Evolutionary conservation across 768 basidiomycete genomes (phyloP).

Genomic region (Boletus rufocinnamomeus): DNA sequence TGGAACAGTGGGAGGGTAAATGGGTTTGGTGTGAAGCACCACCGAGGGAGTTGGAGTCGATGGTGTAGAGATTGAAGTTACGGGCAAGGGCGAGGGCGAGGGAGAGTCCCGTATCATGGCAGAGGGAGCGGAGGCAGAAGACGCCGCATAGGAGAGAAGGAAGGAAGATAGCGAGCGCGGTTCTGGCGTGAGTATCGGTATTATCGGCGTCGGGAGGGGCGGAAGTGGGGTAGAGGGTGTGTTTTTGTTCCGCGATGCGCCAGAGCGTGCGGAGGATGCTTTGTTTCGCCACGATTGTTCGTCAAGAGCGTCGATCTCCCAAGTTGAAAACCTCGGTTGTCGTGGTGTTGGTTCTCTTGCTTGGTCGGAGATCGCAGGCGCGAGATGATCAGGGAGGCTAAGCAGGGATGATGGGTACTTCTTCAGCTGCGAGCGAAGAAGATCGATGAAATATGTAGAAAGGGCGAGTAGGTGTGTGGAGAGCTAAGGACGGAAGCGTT

Average conservation of each 20-base stretch:
- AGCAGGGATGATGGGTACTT: conserved; percentile 30
- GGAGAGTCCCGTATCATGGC: not conserved
- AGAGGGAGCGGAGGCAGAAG: not conserved
- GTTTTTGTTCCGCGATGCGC: not conserved
- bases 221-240: not conserved
- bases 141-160: conserved; percentile 39
- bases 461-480: conserved; percentile 25
- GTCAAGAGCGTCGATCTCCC: conserved; percentile 7
- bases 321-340: not conserved
- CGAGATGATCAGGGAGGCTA: conserved; percentile 28
- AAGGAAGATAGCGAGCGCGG: conserved; percentile 76
- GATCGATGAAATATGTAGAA: conserved; percentile 35
- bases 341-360: not conserved
- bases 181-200: conserved; percentile 77
- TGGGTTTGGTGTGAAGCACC: conserved; percentile 70
- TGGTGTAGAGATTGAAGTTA: not conserved
- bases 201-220: conserved; percentile 64
- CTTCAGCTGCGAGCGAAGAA: conserved; percentile 34
- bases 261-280: not conserved
- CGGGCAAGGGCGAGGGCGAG: not conserved
- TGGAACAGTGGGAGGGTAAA: conserved; percentile 88
- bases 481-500: conserved; percentile 35
- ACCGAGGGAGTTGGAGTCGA: conserved; percentile 14
- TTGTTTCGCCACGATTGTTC: not conserved
- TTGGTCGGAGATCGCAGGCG: not conserved